phyloP scores from a whole-genome alignment of 371 early-diverging fungal genomes.

The Lichtheimia ornata region DNA sequence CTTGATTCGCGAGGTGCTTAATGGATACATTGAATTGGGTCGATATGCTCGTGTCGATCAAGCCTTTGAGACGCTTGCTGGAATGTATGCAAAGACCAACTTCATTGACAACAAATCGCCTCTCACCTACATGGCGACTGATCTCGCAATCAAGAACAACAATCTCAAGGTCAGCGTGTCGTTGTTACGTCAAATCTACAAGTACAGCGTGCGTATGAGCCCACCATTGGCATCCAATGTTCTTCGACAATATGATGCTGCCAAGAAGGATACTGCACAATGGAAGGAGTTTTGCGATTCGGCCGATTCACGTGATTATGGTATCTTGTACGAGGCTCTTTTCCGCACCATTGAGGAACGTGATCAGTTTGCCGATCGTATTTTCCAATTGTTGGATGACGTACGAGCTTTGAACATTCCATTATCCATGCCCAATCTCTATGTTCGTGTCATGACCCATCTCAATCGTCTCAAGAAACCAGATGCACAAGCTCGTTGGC shows the following conservation, averaged over 20 bases:
- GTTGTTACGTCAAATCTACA: conserved; percentile 11
- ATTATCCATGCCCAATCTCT: conserved; percentile 13
- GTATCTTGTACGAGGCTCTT: conserved; percentile 13
- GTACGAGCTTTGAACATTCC: conserved; percentile 9
- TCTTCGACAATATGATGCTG: conserved; percentile 21
- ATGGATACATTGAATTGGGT: conserved; percentile 14
- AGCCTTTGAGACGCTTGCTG: conserved; percentile 10
- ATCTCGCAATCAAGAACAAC: conserved; percentile 4
- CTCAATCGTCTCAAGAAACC: conserved; percentile 19
- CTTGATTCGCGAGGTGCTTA: conserved; percentile 21
- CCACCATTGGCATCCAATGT: conserved; percentile 12
- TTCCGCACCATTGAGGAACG: conserved; percentile 5
- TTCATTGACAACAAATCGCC: conserved; percentile 15
- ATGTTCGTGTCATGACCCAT: conserved; percentile 19
- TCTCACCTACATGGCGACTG: background rate
- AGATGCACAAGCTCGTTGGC: conserved; percentile 38
- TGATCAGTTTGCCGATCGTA: conserved; percentile 7
- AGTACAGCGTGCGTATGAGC: conserved; percentile 23
- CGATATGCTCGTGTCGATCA: background rate
- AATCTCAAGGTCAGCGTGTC: conserved; percentile 16
- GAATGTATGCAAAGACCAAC: conserved; percentile 17
- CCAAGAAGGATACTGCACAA: conserved; percentile 11
- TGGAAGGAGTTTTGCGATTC: conserved; percentile 18
- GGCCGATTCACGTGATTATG: background rate
- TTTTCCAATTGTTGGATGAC: conserved; percentile 15